phyloP scores from a whole-genome alignment of 2,329 filamentous ascomycete genomes.

The Aspergillus costaricaensis region DNA sequence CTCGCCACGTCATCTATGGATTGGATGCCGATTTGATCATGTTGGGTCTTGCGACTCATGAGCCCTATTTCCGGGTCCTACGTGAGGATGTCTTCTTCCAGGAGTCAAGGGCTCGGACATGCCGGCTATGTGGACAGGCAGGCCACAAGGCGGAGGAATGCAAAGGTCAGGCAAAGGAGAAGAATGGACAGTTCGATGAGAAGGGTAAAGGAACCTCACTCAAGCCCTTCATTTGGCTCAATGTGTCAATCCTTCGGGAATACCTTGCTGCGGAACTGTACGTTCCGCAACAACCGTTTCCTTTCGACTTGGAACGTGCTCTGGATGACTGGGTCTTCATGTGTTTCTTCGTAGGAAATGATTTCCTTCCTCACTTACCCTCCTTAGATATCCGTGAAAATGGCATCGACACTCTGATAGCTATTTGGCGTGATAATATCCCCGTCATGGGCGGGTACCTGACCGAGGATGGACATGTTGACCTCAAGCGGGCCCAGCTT shows the following conservation, averaged over 20 bases:
- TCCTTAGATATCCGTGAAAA: conserved; percentile 96
- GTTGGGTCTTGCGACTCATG: conserved; percentile 94
- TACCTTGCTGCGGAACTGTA: conserved; percentile 89
- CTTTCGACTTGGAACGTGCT: conserved; percentile 89
- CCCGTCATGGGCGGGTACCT: conserved; percentile 92
- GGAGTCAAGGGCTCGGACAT: conserved; percentile 77
- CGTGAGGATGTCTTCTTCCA: conserved; percentile 97
- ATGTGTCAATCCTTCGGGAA: conserved; percentile 87
- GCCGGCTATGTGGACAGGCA: conserved; percentile 86
- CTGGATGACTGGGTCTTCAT: conserved; percentile 99
- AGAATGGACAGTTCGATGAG: conserved; percentile 77
- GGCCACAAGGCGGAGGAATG: conserved; percentile 89
- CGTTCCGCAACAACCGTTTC: conserved; percentile 78
- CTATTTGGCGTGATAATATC: conserved; percentile 95
- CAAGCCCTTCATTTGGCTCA: conserved; percentile 98
- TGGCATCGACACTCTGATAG: conserved; percentile 91
- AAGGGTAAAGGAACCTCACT: conserved; percentile 69
- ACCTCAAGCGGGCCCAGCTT: conserved; percentile 80
- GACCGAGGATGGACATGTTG: conserved; percentile 90
- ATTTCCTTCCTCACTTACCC: conserved; percentile 96
- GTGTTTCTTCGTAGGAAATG: conserved; percentile 98
- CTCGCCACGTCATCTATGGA: conserved; percentile 95
- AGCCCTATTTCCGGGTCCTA: conserved; percentile 93
- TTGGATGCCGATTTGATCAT: conserved; percentile 98
- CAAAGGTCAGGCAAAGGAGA: conserved; percentile 74